Base-by-base conservation (phyloP, 352 stramenopile species). In the Globisporangium solare region DNA sequence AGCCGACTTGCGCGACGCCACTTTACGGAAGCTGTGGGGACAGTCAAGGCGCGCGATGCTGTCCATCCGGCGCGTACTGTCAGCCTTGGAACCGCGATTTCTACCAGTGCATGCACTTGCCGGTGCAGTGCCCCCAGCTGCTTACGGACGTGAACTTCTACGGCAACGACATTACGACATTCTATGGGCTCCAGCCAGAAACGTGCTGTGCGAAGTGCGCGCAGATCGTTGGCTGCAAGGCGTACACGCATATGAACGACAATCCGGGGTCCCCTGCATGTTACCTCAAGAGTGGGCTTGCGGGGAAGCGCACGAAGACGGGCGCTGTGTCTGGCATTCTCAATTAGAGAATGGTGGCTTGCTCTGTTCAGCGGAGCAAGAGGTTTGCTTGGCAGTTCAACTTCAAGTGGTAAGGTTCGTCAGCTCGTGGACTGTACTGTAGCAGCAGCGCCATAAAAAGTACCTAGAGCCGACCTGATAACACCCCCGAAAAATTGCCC, bases 81-180 rank as follows among this genome's bases (percentile, higher is more conserved):
- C 65, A 71, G 54, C 68, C 73, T 35, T 35, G 68, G 58, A 64
- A 73, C 61, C 35, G 58, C 0, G 63, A 76, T 58, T 43, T 60
- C 0, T 76, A 72, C 61, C 74, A 81, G 54, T 84, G 74, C 57
- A 58, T 76, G n/a, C 42, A 35, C 11, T 43, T 51, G 10, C 71
- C 74, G 3, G 11, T 42, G 3, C 47, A 75, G 54, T 84, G 71
- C 61, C 65, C 60, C 12, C 57, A 51, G 17, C 71, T 75, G 54
- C 27, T 65, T 22, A 66, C 64, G 11, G 64, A 77, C 54, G 59
- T 71, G 13, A 70, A 75, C 42, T 74, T 73, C 31, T 63, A 59
- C 37, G 73, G 73, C 47, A 63, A 74, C 52, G 68, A 79, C 58
- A 41, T 83, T 18, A 39, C 63, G 42, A 27, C 18, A 15, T 50